A percentile compares a stretch with the other conserved stretches of the same genome.
Conservation (phyloP, 768 basidiomycete species). For the Amanita jacksonii region DNA sequence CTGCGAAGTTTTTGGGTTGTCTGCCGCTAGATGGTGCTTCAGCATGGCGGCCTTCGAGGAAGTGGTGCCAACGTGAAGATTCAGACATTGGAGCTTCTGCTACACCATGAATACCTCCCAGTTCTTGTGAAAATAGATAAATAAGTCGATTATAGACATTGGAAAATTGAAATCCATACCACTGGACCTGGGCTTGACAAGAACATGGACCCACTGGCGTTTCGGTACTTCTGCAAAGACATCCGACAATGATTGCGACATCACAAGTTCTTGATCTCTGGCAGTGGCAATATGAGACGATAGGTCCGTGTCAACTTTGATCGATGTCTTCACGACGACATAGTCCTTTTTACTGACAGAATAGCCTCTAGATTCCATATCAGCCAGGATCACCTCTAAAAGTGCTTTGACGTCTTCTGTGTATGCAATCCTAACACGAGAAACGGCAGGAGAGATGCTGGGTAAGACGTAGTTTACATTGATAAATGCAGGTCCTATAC, state of each 20-base stretch:
- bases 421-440: neutral
- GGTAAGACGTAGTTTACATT: neutral
- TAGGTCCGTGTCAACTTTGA: neutral
- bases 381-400: neutral
- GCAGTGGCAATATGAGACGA: neutral
- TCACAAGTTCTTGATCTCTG: neutral
- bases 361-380: neutral
- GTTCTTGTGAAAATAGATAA: too few species aligned
- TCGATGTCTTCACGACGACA: neutral
- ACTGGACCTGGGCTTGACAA: neutral
- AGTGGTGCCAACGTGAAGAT: neutral
- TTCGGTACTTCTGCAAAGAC: neutral
- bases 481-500: neutral
- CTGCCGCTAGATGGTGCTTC: neutral
- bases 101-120: too few species aligned
- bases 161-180: neutral
- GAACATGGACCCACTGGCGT: neutral
- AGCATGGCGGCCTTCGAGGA: neutral
- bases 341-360: neutral
- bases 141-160: neutral
- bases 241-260: neutral
- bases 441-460: neutral
- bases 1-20: neutral
- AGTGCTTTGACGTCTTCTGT: neutral
- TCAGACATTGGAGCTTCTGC: too few species aligned